These are phyloP conservation scores for Gynostemma pentaphyllum DNA, from an alignment of 306 rosid species.

Conservation along the genomic window DNA sequence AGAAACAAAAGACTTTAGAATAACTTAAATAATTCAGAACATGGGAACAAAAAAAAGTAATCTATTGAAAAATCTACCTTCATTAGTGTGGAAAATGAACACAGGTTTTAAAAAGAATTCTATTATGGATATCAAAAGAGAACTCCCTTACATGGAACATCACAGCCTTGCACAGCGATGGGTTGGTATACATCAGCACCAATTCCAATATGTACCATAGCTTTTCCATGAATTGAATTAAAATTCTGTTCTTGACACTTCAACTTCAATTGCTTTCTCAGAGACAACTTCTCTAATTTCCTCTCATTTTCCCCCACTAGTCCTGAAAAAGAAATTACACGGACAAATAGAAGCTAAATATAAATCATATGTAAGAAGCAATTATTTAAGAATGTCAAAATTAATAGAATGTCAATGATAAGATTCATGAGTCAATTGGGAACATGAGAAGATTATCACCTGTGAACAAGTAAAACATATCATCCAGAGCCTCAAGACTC, in stretches of 20 bases:
- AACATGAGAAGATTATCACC: constrained; percentile 28
- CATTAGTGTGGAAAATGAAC: neutral
- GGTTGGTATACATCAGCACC: constrained; percentile 37
- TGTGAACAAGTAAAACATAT: constrained; percentile 84
- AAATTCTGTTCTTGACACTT: constrained; percentile 87
- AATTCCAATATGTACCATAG: constrained; percentile 39
- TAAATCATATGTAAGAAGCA: neutral
- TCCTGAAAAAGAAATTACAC: constrained; percentile 40
- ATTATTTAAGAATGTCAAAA: neutral
- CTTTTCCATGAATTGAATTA: constrained; percentile 37
- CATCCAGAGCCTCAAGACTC: constrained; percentile 87
- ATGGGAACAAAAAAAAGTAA: neutral
- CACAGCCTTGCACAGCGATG: constrained; percentile 25
- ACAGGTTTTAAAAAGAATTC: neutral
- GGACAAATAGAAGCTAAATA: constrained; percentile 4
- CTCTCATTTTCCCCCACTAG: constrained; percentile 52
- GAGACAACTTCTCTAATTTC: constrained; percentile 79
- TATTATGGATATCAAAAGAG: neutral
- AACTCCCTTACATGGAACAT: constrained; percentile 46
- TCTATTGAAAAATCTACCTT: neutral
- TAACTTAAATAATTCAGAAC: neutral
- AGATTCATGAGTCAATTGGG: constrained; percentile 3
- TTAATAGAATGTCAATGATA: neutral
- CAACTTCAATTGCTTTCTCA: constrained; percentile 82
- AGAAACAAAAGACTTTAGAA: neutral